Evolutionary conservation across 2,329 filamentous ascomycete species (phyloP), one percentile per base, ranked within the genome.

Genomic region (Colletotrichum sublineola): DNA sequence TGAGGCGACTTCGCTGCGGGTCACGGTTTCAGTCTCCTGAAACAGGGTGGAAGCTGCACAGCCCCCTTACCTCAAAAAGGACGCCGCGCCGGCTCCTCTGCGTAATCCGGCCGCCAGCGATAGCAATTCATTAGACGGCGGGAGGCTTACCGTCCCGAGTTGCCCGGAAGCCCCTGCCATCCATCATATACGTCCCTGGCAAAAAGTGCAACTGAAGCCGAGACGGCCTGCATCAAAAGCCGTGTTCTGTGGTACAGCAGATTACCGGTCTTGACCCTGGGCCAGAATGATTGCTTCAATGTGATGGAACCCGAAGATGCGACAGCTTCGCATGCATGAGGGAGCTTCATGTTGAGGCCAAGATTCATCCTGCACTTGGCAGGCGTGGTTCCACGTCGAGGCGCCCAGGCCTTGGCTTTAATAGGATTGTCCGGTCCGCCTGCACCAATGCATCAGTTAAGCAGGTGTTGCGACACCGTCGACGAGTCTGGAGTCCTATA

Each of bases 11-110:
- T 57, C 69, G 48, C 38, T 40, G 69, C 61, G 66, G 58, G 46
- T 36, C 58, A 33, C 33, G 60, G 69, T 72, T 72, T 69, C 69
- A 72, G 66, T 55, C 69, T 65, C 69, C 69, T 72, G 69, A 72
- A 72, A 72, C 69, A 64, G 56, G 66, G 66, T 66, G 60, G 38
- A 55, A 46, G 69, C 55, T 14, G 58, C 65, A 63, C 68, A 58
- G 58, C 56, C 44, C 46, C 63, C 58, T 42, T 42, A 11, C 40
- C 33, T 33, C 14, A 64, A n/a, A 8, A 31, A 2, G 44, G 5
- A n/a, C 20, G 36, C 24, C 29, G 29, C 69, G 36, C 55, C 40
- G 53, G 48, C 38, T 18, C 12, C 60, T 64, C 60, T 72, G 48
- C 65, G 53, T 44, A 61, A 40, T 36, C 38, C 50, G 50, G 56